These are phyloP conservation scores for Wolfiporia cocos DNA, from an alignment of 1,284 basidiomycete genomes.

Conservation along the genomic window DNA sequence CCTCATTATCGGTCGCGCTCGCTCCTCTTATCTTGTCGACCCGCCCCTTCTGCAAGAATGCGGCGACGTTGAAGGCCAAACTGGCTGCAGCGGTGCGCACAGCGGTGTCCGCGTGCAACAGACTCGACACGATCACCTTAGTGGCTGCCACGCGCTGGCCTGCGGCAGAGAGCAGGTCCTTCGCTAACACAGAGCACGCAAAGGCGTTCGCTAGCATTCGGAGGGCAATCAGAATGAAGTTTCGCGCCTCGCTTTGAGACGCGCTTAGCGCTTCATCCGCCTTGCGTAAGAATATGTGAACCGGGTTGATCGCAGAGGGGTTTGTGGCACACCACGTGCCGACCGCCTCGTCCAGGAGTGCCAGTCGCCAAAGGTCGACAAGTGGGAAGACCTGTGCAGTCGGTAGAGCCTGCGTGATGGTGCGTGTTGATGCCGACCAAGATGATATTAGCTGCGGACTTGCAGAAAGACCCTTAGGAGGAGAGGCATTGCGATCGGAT, in stretches of 20 bases:
- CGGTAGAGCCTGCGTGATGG: conserved; percentile 43
- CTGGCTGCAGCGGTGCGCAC: conserved; percentile 80
- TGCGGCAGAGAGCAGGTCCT: conserved; percentile 37
- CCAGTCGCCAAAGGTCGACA: conserved; percentile 81
- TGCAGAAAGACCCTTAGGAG: conserved; percentile 18
- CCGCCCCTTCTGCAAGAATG: conserved; percentile 54
- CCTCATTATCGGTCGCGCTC: conserved; percentile 19
- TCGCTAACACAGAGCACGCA: conserved; percentile 46
- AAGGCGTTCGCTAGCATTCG: conserved; percentile 76
- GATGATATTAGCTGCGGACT: conserved; percentile 26
- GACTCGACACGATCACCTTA: conserved; percentile 52
- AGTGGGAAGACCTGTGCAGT: conserved; percentile 70
- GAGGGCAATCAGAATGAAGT: conserved; percentile 63
- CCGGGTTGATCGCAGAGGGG: conserved; percentile 19
- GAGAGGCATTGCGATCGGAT: conserved; percentile 7
- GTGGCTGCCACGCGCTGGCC: conserved; percentile 20
- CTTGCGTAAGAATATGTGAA: conserved; percentile 37
- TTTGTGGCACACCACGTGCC: conserved; percentile 40
- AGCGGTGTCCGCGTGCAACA: conserved; percentile 61
- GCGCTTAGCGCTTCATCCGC: conserved; percentile 30
- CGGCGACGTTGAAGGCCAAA: conserved; percentile 72
- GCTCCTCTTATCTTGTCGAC: conserved; percentile 38
- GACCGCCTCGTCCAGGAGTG: conserved; percentile 57
- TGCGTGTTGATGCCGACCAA: conserved; percentile 45
- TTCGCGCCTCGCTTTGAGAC: conserved; percentile 28